These are phyloP conservation scores for Lipomyces japonicus DNA, from an alignment of 805 yeast genomes.

Conservation along the genomic window DNA sequence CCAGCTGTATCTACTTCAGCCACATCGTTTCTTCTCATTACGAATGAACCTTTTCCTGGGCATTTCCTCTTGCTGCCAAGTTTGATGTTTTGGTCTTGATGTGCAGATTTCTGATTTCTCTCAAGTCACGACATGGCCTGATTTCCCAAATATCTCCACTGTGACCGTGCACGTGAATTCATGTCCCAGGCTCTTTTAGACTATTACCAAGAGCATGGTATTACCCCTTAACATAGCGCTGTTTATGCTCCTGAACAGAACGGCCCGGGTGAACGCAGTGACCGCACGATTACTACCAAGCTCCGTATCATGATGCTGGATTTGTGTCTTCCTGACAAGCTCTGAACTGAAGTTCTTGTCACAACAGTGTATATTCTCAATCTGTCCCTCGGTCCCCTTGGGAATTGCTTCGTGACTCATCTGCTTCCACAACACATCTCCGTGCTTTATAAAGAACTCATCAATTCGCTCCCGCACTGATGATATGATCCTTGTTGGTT, in stretches of 20 bases:
- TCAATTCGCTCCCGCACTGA: constrained; percentile 1
- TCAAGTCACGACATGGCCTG: neutral
- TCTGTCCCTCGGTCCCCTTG: neutral
- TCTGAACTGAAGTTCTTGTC: neutral
- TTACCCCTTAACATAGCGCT: neutral
- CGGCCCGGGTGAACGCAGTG: neutral
- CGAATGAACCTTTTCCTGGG: neutral
- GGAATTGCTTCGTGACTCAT: neutral
- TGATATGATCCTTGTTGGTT: neutral
- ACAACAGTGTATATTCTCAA: neutral
- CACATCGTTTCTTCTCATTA: neutral
- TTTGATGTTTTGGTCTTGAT: neutral
- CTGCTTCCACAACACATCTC: neutral
- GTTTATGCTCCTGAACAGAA: neutral
- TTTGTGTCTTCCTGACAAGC: neutral
- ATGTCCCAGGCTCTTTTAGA: neutral
- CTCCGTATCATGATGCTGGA: neutral
- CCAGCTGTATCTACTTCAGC: neutral
- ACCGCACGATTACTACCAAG: neutral
- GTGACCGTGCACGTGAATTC: neutral
- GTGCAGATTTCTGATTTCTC: neutral
- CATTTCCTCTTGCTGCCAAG: neutral
- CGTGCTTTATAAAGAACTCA: constrained; percentile 1
- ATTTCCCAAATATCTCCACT: neutral
- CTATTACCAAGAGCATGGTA: neutral